These are phyloP conservation scores for Penicillium concentricum DNA, from an alignment of 2,329 filamentous ascomycete species.

Conservation along the genomic window DNA sequence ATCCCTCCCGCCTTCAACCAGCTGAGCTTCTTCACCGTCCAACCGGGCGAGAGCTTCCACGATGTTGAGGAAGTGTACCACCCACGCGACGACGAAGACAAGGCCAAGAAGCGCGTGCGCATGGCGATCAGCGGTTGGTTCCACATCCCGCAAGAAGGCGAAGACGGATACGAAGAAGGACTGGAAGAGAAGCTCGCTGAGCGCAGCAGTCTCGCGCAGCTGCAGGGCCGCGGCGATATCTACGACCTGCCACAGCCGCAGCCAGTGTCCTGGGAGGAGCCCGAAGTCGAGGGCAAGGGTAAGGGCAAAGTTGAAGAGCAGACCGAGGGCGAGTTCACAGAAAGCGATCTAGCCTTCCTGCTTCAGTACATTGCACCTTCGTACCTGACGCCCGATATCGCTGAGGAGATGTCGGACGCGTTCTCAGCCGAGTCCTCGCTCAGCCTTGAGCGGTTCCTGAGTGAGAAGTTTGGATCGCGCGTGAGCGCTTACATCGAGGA, in stretches of 20 bases:
- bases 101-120: conserved; percentile 64
- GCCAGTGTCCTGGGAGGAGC: conserved; percentile 46
- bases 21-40: conserved; percentile 95
- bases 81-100: conserved; percentile 58
- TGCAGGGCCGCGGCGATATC: conserved; percentile 86
- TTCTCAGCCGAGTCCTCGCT: conserved; percentile 84
- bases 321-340: conserved; percentile 62
- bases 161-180: conserved; percentile 86
- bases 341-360: conserved; percentile 82
- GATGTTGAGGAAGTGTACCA: conserved; percentile 98
- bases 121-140: conserved; percentile 99
- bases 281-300: conserved; percentile 40
- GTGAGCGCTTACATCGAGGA: conserved; percentile 70
- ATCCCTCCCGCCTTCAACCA: conserved; percentile 98
- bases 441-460: conserved; percentile 75
- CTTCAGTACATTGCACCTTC: conserved; percentile 86
- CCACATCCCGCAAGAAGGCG: conserved; percentile 92
- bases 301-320: conserved; percentile 47
- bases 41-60: conserved; percentile 98
- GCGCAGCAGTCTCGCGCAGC: conserved; percentile 86
- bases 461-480: conserved; percentile 69
- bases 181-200: conserved; percentile 84
- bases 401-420: conserved; percentile 74
- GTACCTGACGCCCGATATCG: conserved; percentile 87
- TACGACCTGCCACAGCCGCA: conserved; percentile 76